These are phyloP conservation scores for Phaeophleospora eucalypticola DNA, from an alignment of 2,329 filamentous ascomycete species.

Conservation along the genomic window DNA sequence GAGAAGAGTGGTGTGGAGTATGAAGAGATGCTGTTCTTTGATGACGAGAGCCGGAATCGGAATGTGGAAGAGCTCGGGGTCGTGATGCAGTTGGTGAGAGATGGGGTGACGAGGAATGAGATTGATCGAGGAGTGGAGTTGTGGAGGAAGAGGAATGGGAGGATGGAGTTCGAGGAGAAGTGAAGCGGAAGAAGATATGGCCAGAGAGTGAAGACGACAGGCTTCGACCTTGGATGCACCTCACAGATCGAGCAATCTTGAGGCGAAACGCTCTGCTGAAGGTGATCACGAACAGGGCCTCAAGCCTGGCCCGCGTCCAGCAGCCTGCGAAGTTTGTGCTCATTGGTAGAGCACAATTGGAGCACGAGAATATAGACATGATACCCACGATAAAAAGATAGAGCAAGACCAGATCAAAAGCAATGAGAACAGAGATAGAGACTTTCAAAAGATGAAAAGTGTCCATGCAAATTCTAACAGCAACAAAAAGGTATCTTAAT, in stretches of 20 bases:
- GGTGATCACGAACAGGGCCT: too few species aligned
- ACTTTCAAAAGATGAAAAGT: background rate
- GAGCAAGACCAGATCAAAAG: background rate
- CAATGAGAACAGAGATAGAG: background rate
- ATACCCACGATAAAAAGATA: background rate
- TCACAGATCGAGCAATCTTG: too few species aligned
- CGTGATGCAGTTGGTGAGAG: constrained; percentile 74
- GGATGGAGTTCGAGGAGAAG: constrained; percentile 24
- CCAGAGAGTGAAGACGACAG: too few species aligned
- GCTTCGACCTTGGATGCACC: background rate
- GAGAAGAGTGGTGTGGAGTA: constrained; percentile 67
- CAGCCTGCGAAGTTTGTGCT: too few species aligned
- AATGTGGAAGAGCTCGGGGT: constrained; percentile 79
- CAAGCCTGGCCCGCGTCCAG: too few species aligned
- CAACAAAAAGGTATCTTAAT: background rate
- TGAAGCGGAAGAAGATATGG: too few species aligned
- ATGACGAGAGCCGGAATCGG: constrained; percentile 81
- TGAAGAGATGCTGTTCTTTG: constrained; percentile 91
- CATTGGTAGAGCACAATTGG: too few species aligned
- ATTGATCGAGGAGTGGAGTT: constrained; percentile 73
- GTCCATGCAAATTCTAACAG: background rate
- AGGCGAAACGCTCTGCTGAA: too few species aligned
- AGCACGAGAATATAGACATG: background rate
- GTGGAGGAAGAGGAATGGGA: constrained; percentile 72
- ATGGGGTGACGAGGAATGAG: constrained; percentile 73